Evolutionary conservation across 306 rosid species (phyloP).

Genomic region (Hylodesmum podocarpum): DNA sequence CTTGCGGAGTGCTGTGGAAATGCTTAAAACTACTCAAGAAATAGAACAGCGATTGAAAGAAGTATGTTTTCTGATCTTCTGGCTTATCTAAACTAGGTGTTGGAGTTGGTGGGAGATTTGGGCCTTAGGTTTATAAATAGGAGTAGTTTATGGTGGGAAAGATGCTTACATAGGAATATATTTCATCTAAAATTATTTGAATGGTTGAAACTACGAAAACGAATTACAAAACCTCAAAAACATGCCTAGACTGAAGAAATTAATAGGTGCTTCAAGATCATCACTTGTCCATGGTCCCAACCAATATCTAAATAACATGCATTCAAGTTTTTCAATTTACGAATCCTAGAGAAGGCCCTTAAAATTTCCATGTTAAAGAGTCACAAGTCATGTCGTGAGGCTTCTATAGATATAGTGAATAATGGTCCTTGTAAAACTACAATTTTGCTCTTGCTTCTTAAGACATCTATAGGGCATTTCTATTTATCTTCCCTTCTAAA

Average conservation of each 20-base stretch:
- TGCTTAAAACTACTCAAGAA: conserved; percentile 81
- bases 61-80: conserved; percentile 44
- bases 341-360: background rate
- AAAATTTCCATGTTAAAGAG: background rate
- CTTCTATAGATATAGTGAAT: background rate
- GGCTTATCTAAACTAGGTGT: conserved; percentile 9
- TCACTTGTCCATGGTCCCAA: too few species aligned
- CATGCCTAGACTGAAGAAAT: too few species aligned
- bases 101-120: background rate
- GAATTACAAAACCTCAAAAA: background rate
- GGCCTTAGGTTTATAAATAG: background rate
- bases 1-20: conserved; percentile 65
- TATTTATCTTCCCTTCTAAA: background rate
- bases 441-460: background rate
- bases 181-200: background rate
- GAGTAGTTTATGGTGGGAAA: background rate
- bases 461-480: background rate
- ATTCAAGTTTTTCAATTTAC: too few species aligned
- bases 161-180: background rate
- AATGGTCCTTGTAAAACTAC: background rate
- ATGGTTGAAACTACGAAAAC: background rate
- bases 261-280: too few species aligned
- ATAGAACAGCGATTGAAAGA: conserved; percentile 62
- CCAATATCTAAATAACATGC: too few species aligned
- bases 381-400: background rate